Base-by-base conservation (phyloP, 495 filamentous ascomycete species). In the Alectoria sarmentosa region DNA sequence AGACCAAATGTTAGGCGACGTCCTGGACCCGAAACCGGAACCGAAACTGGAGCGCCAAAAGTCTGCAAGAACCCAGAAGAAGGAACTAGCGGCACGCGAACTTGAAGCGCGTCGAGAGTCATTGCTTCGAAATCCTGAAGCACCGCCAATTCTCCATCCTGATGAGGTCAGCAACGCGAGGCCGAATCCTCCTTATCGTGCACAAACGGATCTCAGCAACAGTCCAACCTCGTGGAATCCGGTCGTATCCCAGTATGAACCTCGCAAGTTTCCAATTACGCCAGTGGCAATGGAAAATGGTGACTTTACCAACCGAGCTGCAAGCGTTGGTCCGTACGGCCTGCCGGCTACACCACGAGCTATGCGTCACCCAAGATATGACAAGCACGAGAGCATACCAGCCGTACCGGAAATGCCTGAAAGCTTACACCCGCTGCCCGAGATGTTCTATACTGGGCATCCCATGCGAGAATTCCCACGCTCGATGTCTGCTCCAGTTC, bases 31-130 rank as follows among this genome's bases (percentile, higher is more conserved):
- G n/a, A 58, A 42, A 28, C 37, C 57, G 6, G 39, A 58, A 46
- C 57, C 63, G n/a, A 58, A 42, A 28, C 37, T 60, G 6, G 38
- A 64, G 34, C 64, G 66, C 32, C 60, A 65, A 70, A 65, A 76
- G 67, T 55, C 62, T 56, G 83, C 84, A 66, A 73, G 80, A 48
- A 77, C 79, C 56, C 70, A 81, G 52, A 87, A 87, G 75, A 90
- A 88, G 75, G 90, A 92, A 68, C 76, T 88, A 34, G 91, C 91
- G 19, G 90, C 90, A 11, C 87, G 88, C 61, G 91, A 96, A 75
- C 82, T 96, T 32, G 91, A 96, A 76, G 89, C 92, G 64, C 84
- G 91, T 26, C 84, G 91, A 55, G 83, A 89, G 67, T 96, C 91
- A 30, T 83, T 96, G 19, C 89, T 90, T 4, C 80, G 87, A 15